Evolutionary conservation across 257 asterid species (phyloP).

Genomic region (Gentiana macrophylla): DNA sequence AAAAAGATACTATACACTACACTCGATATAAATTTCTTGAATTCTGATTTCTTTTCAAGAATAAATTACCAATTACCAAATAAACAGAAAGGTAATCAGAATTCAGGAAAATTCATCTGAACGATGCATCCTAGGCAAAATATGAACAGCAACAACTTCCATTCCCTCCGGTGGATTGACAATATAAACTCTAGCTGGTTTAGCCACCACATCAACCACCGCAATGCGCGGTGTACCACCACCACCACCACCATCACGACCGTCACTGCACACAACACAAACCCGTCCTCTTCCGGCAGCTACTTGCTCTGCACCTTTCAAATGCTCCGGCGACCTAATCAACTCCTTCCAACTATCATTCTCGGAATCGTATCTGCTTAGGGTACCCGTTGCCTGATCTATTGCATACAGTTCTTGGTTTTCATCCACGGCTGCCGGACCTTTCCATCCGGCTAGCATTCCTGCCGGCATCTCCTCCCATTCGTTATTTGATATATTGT

Average conservation of each 20-base stretch:
- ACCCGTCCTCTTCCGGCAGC: constrained; percentile 45
- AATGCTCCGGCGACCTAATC: constrained; percentile 25
- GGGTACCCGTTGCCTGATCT: constrained; percentile 40
- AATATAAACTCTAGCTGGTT: constrained; percentile 33
- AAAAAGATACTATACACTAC: no score
- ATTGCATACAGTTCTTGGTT: constrained; percentile 38
- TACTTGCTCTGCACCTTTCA: constrained; percentile 54
- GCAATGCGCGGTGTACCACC: constrained; percentile 24
- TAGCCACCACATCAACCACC: constrained; percentile 36
- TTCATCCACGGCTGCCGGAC: constrained; percentile 37
- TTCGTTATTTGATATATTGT: constrained; percentile 17
- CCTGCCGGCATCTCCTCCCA: constrained; percentile 61
- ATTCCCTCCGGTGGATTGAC: constrained; percentile 40
- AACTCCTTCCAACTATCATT: constrained; percentile 49
- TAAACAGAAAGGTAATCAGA: no score
- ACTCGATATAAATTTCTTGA: no score
- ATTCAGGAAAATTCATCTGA: neutral
- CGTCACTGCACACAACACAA: constrained; percentile 35
- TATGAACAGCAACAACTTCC: constrained; percentile 54
- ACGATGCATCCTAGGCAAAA: constrained; percentile 53
- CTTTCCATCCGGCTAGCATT: constrained; percentile 63
- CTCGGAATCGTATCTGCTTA: constrained; percentile 38
- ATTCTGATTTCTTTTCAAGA: no score
- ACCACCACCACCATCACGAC: constrained; percentile 32
- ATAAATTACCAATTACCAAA: no score